Base-by-base conservation (phyloP, 2,329 filamentous ascomycete species). In the Cladosporium velox region DNA sequence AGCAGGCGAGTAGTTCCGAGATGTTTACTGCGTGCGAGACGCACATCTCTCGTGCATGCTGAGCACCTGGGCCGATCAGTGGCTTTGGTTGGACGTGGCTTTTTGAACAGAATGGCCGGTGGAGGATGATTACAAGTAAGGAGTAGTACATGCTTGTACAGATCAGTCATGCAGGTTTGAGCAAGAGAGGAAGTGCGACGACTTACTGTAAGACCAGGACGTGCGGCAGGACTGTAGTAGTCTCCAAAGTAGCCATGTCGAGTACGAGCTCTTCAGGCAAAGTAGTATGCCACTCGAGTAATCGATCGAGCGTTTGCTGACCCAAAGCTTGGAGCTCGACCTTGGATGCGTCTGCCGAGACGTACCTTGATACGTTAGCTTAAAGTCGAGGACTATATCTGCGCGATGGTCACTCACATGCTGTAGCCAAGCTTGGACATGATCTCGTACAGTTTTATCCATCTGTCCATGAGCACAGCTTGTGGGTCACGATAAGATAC, bases 101-200 rank as follows among this genome's bases (percentile, higher is more conserved):
- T 14, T 58, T 58, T 10, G 54, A 58, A 10, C 54, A 58, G 54
- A 58, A 58, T 32, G 54, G 54, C 11, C 32, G 54, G 32, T 58
- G 54, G 4, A 58, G 32, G n/a, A 32, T 58, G 18, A 58, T 58
- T 0, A 58, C 21, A 1, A 34, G 32, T 4, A 58, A 12, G n/a
- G 54, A 32, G 34, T 14, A 58, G 32, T 58, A 58, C 54, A 58
- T 58, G 32, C 52, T 57, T 15, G 14, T 44, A 21, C 41, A 0
- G 3, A 18, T 44, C 18, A 44, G 41, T 44, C 18, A 21, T 10
- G 18, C 21, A 44, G 4, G 21, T 44, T 0, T 21, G 0, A 21
- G 21, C 2, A 7, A 34, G 18, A 57, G 30, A 3, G n/a, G 1
- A 18, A 15, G 4, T 44, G 18, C 6, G 41, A 2, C 14, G 8